These are phyloP conservation scores for Penicillium sp. DNA, from an alignment of 2,329 filamentous ascomycete species.

Conservation along the genomic window DNA sequence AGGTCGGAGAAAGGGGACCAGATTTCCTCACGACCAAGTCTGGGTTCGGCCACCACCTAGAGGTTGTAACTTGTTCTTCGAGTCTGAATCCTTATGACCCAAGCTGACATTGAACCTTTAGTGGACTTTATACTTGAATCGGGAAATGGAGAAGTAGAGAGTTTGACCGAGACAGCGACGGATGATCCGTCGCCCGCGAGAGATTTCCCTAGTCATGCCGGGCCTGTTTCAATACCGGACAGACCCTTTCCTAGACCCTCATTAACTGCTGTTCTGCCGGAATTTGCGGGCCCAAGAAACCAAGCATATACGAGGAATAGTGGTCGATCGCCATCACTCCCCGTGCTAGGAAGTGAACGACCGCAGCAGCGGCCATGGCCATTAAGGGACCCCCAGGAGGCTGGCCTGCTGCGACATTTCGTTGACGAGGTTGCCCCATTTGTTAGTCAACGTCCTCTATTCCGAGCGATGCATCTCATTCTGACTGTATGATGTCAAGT, in stretches of 20 bases:
- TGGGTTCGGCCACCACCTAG: conserved; percentile 23
- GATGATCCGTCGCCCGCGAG: background rate
- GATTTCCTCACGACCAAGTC: conserved; percentile 23
- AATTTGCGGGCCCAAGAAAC: background rate
- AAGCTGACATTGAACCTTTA: conserved; percentile 8
- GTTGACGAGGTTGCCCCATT: conserved; percentile 21
- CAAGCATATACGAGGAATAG: background rate
- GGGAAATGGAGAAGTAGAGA: conserved; percentile 16
- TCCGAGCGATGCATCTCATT: background rate
- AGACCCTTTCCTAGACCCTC: conserved; percentile 1
- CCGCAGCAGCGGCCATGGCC: conserved; percentile 15
- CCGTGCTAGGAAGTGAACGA: background rate
- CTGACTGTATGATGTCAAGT: conserved; percentile 15
- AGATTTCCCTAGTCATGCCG: background rate
- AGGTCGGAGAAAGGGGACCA: conserved; percentile 9
- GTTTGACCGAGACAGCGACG: background rate
- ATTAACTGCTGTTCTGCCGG: background rate
- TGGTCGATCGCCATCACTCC: background rate
- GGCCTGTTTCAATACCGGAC: background rate
- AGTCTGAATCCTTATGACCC: too few relatives aligned
- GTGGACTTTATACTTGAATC: conserved; percentile 24
- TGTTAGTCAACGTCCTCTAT: conserved; percentile 5
- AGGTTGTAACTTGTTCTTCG: conserved; percentile 20
- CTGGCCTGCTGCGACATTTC: conserved; percentile 19
- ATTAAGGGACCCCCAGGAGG: conserved; percentile 20